A percentile compares a stretch with the other conserved stretches of the same genome.
Evolutionary conservation across 371 early-diverging fungal species (phyloP).

Genomic region (Blakeslea trispora): DNA sequence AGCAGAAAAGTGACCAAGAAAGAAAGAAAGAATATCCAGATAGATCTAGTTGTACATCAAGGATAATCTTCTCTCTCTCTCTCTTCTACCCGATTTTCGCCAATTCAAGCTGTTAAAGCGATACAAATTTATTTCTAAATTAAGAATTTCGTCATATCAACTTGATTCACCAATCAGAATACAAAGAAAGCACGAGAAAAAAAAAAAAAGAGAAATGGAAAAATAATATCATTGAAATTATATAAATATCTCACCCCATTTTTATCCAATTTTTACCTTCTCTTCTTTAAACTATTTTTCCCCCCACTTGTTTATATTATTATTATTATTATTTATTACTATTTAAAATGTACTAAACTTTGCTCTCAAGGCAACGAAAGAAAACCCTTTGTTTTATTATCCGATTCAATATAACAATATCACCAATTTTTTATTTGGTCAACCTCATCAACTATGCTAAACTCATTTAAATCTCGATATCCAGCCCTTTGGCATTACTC

Average conservation of each 20-base stretch:
- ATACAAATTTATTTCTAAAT: neutral
- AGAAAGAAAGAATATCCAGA: neutral
- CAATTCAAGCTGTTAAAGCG: neutral
- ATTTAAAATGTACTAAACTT: neutral
- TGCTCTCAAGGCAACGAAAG: neutral
- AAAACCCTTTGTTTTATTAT: no score
- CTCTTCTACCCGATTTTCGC: neutral
- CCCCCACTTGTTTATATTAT: neutral
- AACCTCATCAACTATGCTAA: neutral
- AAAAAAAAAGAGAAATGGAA: no score
- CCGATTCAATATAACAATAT: no score
- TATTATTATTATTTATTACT: neutral
- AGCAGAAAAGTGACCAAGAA: neutral
- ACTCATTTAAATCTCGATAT: neutral
- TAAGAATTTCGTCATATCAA: slow-evolving; percentile 5
- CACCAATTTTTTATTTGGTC: no score
- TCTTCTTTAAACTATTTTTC: neutral
- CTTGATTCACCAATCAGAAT: slow-evolving; percentile 1
- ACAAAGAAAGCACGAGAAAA: slow-evolving; percentile 9
- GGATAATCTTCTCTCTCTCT: no score
- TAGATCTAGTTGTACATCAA: no score
- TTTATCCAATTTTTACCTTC: neutral
- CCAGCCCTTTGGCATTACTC: neutral
- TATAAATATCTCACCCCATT: neutral
- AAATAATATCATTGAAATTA: neutral